These are phyloP conservation scores for Phytopythium ostracodes DNA, from an alignment of 352 stramenopile genomes.

Conservation along the genomic window DNA sequence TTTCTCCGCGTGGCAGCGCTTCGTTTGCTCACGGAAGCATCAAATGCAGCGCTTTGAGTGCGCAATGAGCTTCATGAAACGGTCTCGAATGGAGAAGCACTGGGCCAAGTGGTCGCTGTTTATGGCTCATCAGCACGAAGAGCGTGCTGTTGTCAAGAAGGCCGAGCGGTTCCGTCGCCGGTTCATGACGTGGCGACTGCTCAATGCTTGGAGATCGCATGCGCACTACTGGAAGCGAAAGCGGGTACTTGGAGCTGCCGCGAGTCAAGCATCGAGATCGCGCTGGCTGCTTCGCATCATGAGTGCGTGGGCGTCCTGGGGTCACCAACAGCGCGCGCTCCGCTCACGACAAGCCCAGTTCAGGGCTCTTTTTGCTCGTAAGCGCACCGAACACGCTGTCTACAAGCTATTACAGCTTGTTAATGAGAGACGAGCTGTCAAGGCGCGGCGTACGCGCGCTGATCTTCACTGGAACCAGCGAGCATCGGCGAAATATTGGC, in stretches of 20 bases:
- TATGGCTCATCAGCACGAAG: conserved; percentile 11
- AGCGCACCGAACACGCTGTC: conserved; percentile 10
- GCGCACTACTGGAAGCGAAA: conserved; percentile 19
- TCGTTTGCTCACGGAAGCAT: conserved; percentile 17
- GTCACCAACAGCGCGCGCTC: background rate
- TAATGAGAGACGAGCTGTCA: conserved; percentile 1
- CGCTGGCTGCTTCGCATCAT: background rate
- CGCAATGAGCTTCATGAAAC: conserved; percentile 27
- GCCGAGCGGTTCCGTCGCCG: conserved; percentile 31
- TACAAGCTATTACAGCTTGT: conserved; percentile 7
- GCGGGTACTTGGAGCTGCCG: conserved; percentile 1
- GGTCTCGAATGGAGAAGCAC: conserved; percentile 15
- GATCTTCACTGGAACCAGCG: conserved; percentile 13
- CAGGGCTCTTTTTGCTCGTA: conserved; percentile 4
- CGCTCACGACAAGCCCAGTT: conserved; percentile 7
- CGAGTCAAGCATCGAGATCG: background rate
- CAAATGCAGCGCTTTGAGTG: conserved; percentile 19
- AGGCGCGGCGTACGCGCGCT: conserved; percentile 5
- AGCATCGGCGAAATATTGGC: conserved; percentile 24
- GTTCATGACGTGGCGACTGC: conserved; percentile 32
- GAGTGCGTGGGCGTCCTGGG: background rate
- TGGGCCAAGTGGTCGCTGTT: conserved; percentile 36
- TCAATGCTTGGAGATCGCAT: conserved; percentile 26
- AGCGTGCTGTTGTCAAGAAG: conserved; percentile 23
- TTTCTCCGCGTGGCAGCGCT: conserved; percentile 44